These are phyloP conservation scores for Santalum album DNA, from an alignment of 164 flowering plant species.

Conservation along the genomic window DNA sequence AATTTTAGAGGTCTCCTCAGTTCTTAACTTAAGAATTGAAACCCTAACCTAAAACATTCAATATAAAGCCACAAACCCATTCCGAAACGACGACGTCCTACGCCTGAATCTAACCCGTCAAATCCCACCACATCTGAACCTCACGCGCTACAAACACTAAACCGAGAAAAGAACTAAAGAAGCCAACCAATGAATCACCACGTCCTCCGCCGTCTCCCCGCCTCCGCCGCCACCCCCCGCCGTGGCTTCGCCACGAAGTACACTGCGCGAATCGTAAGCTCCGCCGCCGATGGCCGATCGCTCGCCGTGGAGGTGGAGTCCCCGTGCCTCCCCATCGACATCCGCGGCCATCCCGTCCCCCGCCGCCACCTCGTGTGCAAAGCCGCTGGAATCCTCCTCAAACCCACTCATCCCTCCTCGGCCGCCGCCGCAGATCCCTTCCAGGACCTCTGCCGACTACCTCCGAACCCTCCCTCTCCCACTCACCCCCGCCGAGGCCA, in stretches of 20 bases:
- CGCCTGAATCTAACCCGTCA: no score
- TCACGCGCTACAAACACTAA: no score
- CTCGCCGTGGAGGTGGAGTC: conserved; percentile 41
- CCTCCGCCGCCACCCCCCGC: conserved; percentile 7
- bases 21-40: no score
- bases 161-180: no score
- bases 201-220: not conserved
- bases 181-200: no score
- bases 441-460: conserved; percentile 40
- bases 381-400: conserved; percentile 46
- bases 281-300: conserved; percentile 41
- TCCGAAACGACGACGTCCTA: no score
- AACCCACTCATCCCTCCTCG: conserved; percentile 17
- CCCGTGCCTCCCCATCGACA: conserved; percentile 34
- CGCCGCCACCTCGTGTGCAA: conserved; percentile 80
- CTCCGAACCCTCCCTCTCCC: conserved; percentile 43
- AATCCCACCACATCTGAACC: no score
- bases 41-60: no score
- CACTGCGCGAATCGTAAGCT: conserved; percentile 47
- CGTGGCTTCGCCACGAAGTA: conserved; percentile 76
- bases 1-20: no score
- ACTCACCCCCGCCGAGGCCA: conserved; percentile 63
- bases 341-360: conserved; percentile 69
- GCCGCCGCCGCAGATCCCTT: conserved; percentile 27
- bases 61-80: no score